Percentiles rank a stretch among this genome's conserved stretches.
Conservation (phyloP, 1,284 basidiomycete species). For the Sporisorium sorghi region DNA sequence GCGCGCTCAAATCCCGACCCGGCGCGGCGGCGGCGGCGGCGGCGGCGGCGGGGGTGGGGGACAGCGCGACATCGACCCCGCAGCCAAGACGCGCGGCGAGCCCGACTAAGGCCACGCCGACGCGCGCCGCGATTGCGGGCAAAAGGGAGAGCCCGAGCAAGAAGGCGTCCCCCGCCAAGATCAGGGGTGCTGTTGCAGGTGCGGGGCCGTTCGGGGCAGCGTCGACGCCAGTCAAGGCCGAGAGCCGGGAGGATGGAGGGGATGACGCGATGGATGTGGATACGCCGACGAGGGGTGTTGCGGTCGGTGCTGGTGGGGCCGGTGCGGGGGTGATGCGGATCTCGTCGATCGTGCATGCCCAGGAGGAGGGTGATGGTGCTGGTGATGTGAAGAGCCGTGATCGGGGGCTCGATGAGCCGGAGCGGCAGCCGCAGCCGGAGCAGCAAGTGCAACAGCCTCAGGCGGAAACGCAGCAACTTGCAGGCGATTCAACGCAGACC, state of each 20-base stretch:
- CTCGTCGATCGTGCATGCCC: neutral
- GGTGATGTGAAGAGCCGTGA: too few species aligned
- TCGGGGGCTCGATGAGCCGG: too few species aligned
- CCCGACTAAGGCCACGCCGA: constrained; percentile 27
- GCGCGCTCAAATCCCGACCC: constrained; percentile 7
- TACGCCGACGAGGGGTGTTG: constrained; percentile 15
- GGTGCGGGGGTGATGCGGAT: neutral
- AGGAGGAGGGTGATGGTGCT: neutral
- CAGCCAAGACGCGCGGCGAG: constrained; percentile 11
- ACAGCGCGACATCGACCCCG: constrained; percentile 8
- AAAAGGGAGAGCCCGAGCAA: constrained; percentile 20
- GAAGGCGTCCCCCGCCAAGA: constrained; percentile 26
- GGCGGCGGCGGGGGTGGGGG: too few species aligned
- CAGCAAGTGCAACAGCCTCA: neutral
- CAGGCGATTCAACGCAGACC: neutral
- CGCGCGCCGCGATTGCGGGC: neutral
- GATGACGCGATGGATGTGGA: constrained; percentile 16
- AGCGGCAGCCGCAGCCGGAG: neutral
- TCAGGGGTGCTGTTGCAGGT: neutral
- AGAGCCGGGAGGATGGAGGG: neutral
- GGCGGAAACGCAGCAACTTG: neutral
- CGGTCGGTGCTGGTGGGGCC: neutral
- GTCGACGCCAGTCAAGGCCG: constrained; percentile 9
- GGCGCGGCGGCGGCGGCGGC: too few species aligned
- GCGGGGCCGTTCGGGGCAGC: neutral